Conservation (phyloP, 331 rosid species). For the Acacia concinna region DNA sequence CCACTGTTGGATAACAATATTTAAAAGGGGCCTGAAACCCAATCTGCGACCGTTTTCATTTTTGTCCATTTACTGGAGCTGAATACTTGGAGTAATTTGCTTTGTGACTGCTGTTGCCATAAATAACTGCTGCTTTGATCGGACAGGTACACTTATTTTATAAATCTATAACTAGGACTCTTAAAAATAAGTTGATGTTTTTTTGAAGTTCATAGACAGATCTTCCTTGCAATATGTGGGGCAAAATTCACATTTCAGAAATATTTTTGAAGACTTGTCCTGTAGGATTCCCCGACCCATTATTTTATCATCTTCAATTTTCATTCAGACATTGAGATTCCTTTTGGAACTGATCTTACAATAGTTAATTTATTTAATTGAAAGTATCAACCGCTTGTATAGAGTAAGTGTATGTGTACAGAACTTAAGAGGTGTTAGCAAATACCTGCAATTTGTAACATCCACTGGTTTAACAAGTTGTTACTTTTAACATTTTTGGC, state of each 20-base stretch:
- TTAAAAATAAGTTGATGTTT: background rate
- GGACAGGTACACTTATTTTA: background rate
- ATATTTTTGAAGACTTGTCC: background rate
- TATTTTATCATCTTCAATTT: background rate
- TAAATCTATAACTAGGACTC: background rate
- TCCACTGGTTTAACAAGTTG: background rate
- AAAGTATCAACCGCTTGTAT: background rate
- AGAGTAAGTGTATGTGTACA: background rate
- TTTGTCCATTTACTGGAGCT: background rate
- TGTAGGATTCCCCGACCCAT: background rate
- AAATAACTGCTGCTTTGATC: background rate
- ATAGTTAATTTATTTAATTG: background rate
- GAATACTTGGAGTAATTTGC: background rate
- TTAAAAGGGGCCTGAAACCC: background rate
- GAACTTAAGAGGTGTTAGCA: background rate
- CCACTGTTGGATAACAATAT: background rate
- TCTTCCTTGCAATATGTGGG: background rate
- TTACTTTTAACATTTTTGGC: background rate
- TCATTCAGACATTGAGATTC: background rate
- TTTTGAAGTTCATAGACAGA: background rate
- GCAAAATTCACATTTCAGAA: background rate
- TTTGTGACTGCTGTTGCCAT: background rate
- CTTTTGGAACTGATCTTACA: background rate
- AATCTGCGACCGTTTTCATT: background rate
- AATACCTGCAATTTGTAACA: background rate